These are phyloP conservation scores for Musa acuminata DNA, from an alignment of 176 grass and related monocot genomes.

Conservation along the genomic window DNA sequence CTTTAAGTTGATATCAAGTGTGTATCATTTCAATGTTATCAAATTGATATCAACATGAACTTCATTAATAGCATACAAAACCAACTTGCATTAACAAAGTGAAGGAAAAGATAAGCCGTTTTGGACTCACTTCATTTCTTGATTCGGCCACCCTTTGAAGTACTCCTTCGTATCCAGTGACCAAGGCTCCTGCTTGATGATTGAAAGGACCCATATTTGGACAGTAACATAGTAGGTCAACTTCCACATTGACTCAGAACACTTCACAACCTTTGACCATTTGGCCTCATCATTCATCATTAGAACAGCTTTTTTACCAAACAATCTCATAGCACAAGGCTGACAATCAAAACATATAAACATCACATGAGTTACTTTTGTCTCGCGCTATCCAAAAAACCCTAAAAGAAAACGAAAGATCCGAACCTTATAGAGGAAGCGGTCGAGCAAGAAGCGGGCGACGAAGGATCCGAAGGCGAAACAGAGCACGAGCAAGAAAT, in stretches of 20 bases:
- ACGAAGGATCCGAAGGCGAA: constrained; percentile 67
- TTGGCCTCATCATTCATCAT: constrained; percentile 53
- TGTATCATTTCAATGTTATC: no score
- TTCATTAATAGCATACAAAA: not conserved
- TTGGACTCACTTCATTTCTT: constrained; percentile 53
- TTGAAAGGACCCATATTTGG: constrained; percentile 72
- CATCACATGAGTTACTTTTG: no score
- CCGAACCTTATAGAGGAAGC: constrained; percentile 74
- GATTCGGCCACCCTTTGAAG: constrained; percentile 77
- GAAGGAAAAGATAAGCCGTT: constrained; percentile 4
- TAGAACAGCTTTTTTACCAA: constrained; percentile 42
- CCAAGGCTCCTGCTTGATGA: constrained; percentile 84
- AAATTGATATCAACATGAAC: not conserved
- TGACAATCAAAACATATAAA: constrained; percentile 2
- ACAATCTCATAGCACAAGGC: constrained; percentile 58
- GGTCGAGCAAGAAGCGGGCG: constrained; percentile 68
- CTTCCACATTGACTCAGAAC: constrained; percentile 97
- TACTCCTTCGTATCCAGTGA: constrained; percentile 68
- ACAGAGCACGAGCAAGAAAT: constrained; percentile 29
- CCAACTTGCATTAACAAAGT: not conserved
- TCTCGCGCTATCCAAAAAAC: no score
- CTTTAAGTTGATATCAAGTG: no score
- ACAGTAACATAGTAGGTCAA: constrained; percentile 79
- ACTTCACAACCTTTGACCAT: constrained; percentile 64
- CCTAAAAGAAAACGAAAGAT: constrained; percentile 13